Evolutionary conservation across 2,329 filamentous ascomycete genomes (phyloP), one percentile per base, ranked within the genome.

Genomic region (Sporothrix curviconia): DNA sequence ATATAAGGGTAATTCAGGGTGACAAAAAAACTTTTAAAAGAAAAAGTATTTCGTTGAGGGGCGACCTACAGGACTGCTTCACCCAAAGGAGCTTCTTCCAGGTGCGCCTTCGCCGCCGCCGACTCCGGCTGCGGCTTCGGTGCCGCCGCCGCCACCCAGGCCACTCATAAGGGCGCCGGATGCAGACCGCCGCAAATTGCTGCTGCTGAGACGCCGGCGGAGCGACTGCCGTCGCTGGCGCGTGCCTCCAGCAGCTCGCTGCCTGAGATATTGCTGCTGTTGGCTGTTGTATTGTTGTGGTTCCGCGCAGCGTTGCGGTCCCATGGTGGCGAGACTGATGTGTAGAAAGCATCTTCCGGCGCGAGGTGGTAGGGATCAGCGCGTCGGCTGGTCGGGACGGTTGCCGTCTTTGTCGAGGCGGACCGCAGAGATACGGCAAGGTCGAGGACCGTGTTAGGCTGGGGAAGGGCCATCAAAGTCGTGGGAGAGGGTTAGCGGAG

Each of bases 51-150:
- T n/a, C n/a, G n/a, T n/a, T n/a, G 15, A 11, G 15, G n/a, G 3
- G 30, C 6, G 11, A 73, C 84, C 63, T 76, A 92, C 89, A 96
- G 34, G 89, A 89, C 70, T 97, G 94, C 74, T 95, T 96, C 68
- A 99, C 92, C 94, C 94, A 99, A 56, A 99, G 81, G 63, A 99
- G 74, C 76, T 97, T 97, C 79, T 95, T 95, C 89, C 92, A 97
- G 11, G 83, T 83, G 52, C 84, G 82, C 67, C 86, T 89, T 63
- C 86, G 79, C 65, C 84, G 78, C 43, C 67, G 66, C 47, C 87
- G 79, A 64, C 85, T 89, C 50, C 83, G 76, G 63, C 83, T 87
- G 17, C 84, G 78, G 42, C 80, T 80, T 57, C 74, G 19, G 39
- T 40, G 12, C 30, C 22, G 7, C 36, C 34, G 19, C 34, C 74